Evolutionary conservation across 1,284 basidiomycete genomes (phyloP).

Genomic region (Cystobasidiaceae sp.): DNA sequence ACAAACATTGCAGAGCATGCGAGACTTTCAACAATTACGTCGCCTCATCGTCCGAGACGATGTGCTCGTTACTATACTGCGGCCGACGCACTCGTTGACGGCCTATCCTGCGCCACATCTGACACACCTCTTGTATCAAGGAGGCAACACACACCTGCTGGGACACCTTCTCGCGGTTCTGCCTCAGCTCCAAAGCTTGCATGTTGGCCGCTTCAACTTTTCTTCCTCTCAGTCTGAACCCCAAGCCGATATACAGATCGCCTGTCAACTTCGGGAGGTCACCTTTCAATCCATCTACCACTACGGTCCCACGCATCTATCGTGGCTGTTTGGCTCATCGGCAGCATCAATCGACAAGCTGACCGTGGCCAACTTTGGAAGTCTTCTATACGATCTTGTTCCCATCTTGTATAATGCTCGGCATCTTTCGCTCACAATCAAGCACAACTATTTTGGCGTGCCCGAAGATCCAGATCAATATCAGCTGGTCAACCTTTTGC

Average conservation of each 20-base stretch:
- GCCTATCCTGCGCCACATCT: not conserved
- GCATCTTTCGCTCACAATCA: conserved; percentile 6
- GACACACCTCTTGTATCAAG: conserved; percentile 15
- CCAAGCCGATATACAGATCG: not conserved
- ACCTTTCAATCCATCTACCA: conserved; percentile 19
- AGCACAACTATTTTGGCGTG: conserved; percentile 9
- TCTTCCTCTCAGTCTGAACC: not conserved
- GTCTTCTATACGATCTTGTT: conserved; percentile 1
- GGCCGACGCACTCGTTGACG: not conserved
- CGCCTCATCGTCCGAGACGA: not conserved
- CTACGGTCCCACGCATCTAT: not conserved
- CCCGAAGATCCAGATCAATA: conserved; percentile 19
- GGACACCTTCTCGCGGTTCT: not conserved
- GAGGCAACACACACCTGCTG: conserved; percentile 1
- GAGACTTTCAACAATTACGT: not conserved
- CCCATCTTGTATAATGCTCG: not conserved
- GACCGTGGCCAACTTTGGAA: conserved; percentile 12
- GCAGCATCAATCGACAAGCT: conserved; percentile 10
- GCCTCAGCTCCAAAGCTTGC: conserved; percentile 3
- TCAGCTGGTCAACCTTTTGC: not conserved
- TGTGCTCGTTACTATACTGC: not conserved
- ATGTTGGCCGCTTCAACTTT: conserved; percentile 9
- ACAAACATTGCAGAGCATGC: no score
- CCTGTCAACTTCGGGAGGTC: conserved; percentile 3
- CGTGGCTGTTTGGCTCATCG: not conserved